Evolutionary conservation across 2,329 filamentous ascomycete genomes (phyloP).

Genomic region (Cucurbitaria berberidis): DNA sequence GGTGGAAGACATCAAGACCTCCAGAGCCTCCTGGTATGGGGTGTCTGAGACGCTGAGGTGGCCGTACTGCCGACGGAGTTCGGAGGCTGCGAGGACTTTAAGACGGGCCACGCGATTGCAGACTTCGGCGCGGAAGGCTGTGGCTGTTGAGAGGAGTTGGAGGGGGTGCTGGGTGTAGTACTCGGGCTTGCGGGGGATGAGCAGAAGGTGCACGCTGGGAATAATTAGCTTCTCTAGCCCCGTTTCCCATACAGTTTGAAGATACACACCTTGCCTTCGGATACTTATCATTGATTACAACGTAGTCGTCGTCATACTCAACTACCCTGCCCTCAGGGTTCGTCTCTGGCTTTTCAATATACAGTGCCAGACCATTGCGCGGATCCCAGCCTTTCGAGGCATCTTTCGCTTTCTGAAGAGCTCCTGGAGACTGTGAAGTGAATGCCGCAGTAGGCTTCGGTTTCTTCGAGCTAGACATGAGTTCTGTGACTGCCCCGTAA

Average conservation of each 20-base stretch:
- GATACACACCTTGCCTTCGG: conserved; percentile 67
- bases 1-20: conserved; percentile 56
- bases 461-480: conserved; percentile 53
- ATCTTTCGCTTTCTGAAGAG: conserved; percentile 19
- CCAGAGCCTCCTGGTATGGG: conserved; percentile 63
- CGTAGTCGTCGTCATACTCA: conserved; percentile 70
- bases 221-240: neutral
- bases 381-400: conserved; percentile 38
- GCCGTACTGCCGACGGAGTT: conserved; percentile 74
- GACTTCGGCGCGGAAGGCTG: conserved; percentile 70
- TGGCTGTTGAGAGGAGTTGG: conserved; percentile 71
- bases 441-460: conserved; percentile 31
- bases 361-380: conserved; percentile 69
- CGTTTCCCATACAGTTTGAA: neutral
- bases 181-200: conserved; percentile 75
- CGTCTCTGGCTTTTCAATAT: conserved; percentile 67
- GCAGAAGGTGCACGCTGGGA: conserved; percentile 77
- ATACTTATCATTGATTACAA: conserved; percentile 81
- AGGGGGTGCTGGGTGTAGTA: conserved; percentile 74
- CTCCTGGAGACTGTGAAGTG: conserved; percentile 4
- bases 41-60: conserved; percentile 67
- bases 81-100: conserved; percentile 69
- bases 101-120: conserved; percentile 67
- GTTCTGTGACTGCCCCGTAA: conserved; percentile 52
- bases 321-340: conserved; percentile 67